These are phyloP conservation scores for Serendipita vermifera DNA, from an alignment of 768 basidiomycete species.

Conservation along the genomic window DNA sequence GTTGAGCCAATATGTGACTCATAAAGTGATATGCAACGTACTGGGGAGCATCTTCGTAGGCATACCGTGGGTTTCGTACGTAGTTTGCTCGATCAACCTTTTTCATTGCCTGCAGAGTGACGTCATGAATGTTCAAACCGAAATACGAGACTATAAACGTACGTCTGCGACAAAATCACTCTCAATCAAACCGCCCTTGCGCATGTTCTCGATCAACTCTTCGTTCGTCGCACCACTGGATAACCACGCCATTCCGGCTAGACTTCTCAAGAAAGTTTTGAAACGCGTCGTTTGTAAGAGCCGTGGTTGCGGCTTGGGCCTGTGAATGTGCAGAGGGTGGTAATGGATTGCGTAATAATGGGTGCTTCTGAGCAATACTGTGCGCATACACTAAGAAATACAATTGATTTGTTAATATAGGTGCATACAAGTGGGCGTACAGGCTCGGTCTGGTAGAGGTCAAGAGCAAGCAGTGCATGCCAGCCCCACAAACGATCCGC, in stretches of 20 bases:
- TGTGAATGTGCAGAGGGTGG: too few species aligned
- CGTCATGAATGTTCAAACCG: neutral
- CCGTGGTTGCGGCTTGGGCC: too few species aligned
- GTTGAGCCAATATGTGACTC: neutral
- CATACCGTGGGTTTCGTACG: slow-evolving; percentile 34
- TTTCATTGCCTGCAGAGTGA: slow-evolving; percentile 44
- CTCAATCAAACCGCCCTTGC: slow-evolving; percentile 37
- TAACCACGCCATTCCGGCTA: slow-evolving; percentile 64
- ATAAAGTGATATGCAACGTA: slow-evolving; percentile 21
- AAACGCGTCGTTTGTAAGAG: too few species aligned
- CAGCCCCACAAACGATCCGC: too few species aligned
- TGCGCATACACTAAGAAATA: too few species aligned
- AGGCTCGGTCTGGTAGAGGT: too few species aligned
- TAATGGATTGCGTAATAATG: too few species aligned
- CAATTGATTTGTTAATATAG: too few species aligned
- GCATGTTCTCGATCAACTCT: slow-evolving; percentile 63
- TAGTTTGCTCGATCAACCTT: slow-evolving; percentile 59
- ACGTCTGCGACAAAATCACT: slow-evolving; percentile 46
- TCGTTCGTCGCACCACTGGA: slow-evolving; percentile 55
- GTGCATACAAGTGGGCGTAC: too few species aligned
- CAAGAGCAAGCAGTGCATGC: too few species aligned
- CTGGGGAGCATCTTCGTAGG: slow-evolving; percentile 74
- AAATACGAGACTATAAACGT: slow-evolving; percentile 18
- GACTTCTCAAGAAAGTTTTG: neutral
- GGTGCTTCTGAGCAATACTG: too few species aligned